Conservation (phyloP, 306 rosid genomes). For the Cicer arietinum region DNA sequence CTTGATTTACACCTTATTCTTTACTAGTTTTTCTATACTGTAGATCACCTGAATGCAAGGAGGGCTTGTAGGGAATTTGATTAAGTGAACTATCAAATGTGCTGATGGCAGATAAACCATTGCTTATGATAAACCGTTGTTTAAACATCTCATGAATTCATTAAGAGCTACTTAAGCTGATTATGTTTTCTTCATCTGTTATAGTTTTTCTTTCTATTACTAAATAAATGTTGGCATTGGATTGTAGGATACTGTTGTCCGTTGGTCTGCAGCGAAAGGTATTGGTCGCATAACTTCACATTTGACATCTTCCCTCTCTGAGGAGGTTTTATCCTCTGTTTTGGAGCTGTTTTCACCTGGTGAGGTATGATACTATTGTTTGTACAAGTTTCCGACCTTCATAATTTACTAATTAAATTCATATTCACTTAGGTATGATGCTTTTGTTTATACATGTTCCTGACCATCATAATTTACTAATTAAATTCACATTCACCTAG, state of each 20-base stretch:
- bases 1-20: conserved; percentile 19
- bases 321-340: conserved; percentile 88
- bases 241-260: conserved; percentile 87
- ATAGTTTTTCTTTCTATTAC: conserved; percentile 15
- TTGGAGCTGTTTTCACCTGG: conserved; percentile 90
- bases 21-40: conserved; percentile 9
- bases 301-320: conserved; percentile 81
- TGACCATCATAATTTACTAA: conserved; percentile 13
- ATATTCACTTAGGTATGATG: conserved; percentile 26
- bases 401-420: conserved; percentile 23
- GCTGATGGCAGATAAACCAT: conserved; percentile 21
- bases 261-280: conserved; percentile 99
- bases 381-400: conserved; percentile 29
- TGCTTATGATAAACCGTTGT: conserved; percentile 19
- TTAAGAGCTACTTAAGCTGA: conserved; percentile 36
- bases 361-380: conserved; percentile 67
- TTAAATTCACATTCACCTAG: conserved; percentile 27
- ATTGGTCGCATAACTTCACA: conserved; percentile 85
- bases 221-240: conserved; percentile 38
- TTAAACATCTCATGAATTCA: conserved; percentile 27
- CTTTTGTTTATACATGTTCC: conserved; percentile 41
- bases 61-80: conserved; percentile 19
- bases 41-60: neutral
- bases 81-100: conserved; percentile 13
- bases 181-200: conserved; percentile 19